Base-by-base conservation (phyloP, 768 basidiomycete genomes). In the Leccinum disarticulatum region DNA sequence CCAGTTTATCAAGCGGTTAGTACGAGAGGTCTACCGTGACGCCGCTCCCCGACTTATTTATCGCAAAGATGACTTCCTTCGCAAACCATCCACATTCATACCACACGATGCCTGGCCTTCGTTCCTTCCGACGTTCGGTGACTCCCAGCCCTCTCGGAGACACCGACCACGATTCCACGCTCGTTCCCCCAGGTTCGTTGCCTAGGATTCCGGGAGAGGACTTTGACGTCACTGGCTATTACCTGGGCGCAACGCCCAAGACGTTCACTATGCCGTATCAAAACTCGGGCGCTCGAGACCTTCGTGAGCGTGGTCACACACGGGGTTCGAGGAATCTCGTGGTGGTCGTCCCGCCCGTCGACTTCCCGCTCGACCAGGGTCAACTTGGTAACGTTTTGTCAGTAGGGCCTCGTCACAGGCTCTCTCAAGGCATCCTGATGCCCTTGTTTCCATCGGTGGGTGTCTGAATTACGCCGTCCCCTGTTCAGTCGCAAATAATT, bases 381-480 rank as follows among this genome's bases (percentile, higher is more conserved):
- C 80, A 79, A 14, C 76, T 86, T 17, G 84, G 86, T 0, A 80
- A 83, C 55, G 83, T 84, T 0, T 67, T 87, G 22, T 81, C 83
- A 10, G 78, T 76, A n/a, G 87, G 87, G 0, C 86, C 87, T 27
- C 74, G 77, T 25, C 78, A 84, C 56, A 81, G 90, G 25, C 72
- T 90, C 50, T 78, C 84, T 33, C 85, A 87, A 63, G 90, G 90
- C 17, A 77, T 88, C 22, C 72, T 91, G 22, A 86, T 92, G 84
- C 88, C 90, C 9, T 77, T 92, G 35, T 84, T 86, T 66, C 84
- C 90, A 35, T 88, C 88, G 8, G 90, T 90, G 73, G 1, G 72
- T 65, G 35, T 62, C 38, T 49, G 38, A 6, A 6, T 46, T 27
- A 15, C 31, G n/a, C 27, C 55, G 1, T 56, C 13, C 48, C 22